phyloP scores from a whole-genome alignment of 2,329 filamentous ascomycete genomes.

The Claviceps fusiformis region DNA sequence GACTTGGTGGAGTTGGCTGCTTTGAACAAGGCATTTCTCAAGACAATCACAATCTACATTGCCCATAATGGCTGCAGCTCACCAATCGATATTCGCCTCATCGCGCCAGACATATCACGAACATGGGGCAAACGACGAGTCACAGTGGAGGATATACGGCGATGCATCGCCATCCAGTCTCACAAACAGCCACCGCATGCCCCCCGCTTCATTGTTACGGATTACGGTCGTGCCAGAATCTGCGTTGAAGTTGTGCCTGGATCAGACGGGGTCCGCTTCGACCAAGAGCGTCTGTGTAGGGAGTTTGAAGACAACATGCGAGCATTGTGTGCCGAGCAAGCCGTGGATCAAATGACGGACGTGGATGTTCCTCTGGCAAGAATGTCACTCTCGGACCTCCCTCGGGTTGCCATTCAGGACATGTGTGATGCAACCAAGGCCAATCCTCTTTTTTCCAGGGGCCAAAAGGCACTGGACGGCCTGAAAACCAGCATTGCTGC shows the following conservation, averaged over 20 bases:
- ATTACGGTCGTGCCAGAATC: slow-evolving; percentile 40
- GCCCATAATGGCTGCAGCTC: slow-evolving; percentile 52
- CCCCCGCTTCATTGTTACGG: slow-evolving; percentile 31
- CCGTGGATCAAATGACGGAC: slow-evolving; percentile 18
- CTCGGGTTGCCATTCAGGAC: slow-evolving; percentile 21
- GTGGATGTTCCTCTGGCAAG: slow-evolving; percentile 34
- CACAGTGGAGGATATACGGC: slow-evolving; percentile 49
- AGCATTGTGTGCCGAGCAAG: slow-evolving; percentile 26
- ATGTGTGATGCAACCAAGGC: slow-evolving; percentile 25
- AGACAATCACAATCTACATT: slow-evolving; percentile 53
- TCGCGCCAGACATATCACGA: slow-evolving; percentile 50
- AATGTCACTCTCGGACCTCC: slow-evolving; percentile 36
- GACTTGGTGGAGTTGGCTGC: slow-evolving; percentile 47
- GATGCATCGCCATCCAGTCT: slow-evolving; percentile 49
- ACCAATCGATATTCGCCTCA: slow-evolving; percentile 48
- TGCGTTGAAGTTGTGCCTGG: slow-evolving; percentile 42
- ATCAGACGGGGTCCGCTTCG: slow-evolving; percentile 24
- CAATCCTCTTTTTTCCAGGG: slow-evolving; percentile 47
- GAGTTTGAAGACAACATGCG: slow-evolving; percentile 41
- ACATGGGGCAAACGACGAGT: slow-evolving; percentile 62
- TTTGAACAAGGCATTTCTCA: slow-evolving; percentile 54
- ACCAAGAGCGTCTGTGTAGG: slow-evolving; percentile 38
- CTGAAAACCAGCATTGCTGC: slow-evolving; percentile 48
- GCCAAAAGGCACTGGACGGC: slow-evolving; percentile 54
- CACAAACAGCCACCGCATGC: slow-evolving; percentile 15